Conservation (phyloP, 495 filamentous ascomycete species). For the Penicillium soppii region DNA sequence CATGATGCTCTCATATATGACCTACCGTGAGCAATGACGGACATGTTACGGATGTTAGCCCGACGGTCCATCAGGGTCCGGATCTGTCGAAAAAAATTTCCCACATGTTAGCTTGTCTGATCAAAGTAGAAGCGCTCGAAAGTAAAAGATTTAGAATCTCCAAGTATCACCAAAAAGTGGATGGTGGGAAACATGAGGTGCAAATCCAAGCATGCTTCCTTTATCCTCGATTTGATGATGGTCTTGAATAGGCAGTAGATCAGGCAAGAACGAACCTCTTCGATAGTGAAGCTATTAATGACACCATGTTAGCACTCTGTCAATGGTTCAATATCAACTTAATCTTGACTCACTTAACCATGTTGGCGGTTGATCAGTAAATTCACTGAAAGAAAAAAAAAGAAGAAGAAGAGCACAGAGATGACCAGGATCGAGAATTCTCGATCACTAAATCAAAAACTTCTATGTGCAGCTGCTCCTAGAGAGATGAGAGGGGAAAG, state of each 20-base stretch:
- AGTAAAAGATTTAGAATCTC: too few relatives aligned
- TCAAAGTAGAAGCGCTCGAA: not conserved
- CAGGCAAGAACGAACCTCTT: constrained; percentile 62
- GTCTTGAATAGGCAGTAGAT: too few relatives aligned
- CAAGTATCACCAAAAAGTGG: not conserved
- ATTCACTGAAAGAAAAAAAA: constrained; percentile 31
- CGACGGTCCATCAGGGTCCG: constrained; percentile 95
- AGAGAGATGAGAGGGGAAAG: constrained; percentile 30
- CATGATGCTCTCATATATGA: not conserved
- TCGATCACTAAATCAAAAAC: constrained; percentile 47
- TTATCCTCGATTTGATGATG: not conserved
- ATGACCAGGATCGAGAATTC: constrained; percentile 48
- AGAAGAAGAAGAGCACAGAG: constrained; percentile 40
- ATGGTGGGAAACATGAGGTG: not conserved
- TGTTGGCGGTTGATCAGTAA: constrained; percentile 75
- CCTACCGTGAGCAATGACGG: constrained; percentile 97
- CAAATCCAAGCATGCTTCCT: not conserved
- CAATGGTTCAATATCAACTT: not conserved
- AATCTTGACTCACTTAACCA: constrained; percentile 92
- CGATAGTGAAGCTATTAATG: constrained; percentile 95
- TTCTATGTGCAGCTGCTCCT: constrained; percentile 49
- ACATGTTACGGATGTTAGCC: constrained; percentile 99
- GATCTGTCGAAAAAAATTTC: constrained; percentile 53
- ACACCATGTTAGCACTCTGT: constrained; percentile 25
- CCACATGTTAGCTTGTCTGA: not conserved